Evolutionary conservation across 306 rosid genomes (phyloP), one percentile per base, ranked within the genome.

Genomic region (Crataegus laevigata): DNA sequence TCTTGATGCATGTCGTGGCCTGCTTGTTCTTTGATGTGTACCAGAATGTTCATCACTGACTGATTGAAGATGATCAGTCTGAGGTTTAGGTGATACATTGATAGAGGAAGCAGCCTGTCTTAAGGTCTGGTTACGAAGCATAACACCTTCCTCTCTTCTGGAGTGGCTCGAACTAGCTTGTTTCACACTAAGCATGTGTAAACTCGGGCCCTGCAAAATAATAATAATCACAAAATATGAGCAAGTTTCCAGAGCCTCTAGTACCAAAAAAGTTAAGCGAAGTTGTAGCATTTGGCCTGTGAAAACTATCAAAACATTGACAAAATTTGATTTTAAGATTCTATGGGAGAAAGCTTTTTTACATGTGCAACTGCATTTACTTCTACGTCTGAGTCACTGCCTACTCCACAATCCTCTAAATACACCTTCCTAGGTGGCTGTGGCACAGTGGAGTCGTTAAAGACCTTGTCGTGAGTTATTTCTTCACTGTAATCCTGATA

Each of bases 381-480:
- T 66, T 91, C 88, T 9, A 71, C 71, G 63, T 76, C 86, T 11
- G 78, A 73, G 79, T 72, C 88, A 73, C 84, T 86, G 80, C 73
- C 79, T 17, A 40, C 14, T 54, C 63, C 80, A 22, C 68, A 78
- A 7, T 54, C 74, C 52, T 4, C 70, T 68, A 36, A 34, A 76
- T 70, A 78, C 25, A 72, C 66, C 84, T 21, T 68, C 36, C 3
- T 69, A 55, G 68, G 45, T 30, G 88, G 26, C 75, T 64, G 29
- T 0, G 78, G 74, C 25, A 2, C 22, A 14, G 14, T 25, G 38
- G 72, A 59, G 61, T 30, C 21, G 51, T 68, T 62, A 25, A 45
- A 40, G 77, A 71, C 67, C 77, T 68, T 36, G 78, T 68, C 38
- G 8, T 64, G 60, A 25, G 38, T 45, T 42, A 3, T 78, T 62